Percentiles rank a stretch among this genome's conserved stretches.
Evolutionary conservation across 2,329 filamentous ascomycete species (phyloP).

Genomic region (Triangularia setosa): DNA sequence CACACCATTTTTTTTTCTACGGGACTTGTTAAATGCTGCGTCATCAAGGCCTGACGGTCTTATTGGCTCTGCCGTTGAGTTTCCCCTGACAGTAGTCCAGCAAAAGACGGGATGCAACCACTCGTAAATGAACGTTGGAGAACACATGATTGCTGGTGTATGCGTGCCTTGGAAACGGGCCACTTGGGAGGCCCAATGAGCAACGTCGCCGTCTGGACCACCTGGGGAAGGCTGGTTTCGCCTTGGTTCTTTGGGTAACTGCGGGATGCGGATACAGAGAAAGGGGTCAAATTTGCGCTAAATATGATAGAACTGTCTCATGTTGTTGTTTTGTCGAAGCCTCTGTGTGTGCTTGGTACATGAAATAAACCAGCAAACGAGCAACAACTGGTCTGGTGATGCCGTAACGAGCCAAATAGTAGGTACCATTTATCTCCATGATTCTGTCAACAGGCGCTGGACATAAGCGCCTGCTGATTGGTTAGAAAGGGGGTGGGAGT

Average conservation of each 20-base stretch:
- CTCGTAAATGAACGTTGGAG: conserved; percentile 11
- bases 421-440: not conserved
- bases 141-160: conserved; percentile 21
- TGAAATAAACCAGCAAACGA: no score
- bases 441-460: not conserved
- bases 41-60: not conserved
- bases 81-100: conserved; percentile 6
- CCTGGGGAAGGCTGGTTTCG: not conserved
- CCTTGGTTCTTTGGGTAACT: not conserved
- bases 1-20: not conserved
- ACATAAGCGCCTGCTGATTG: not conserved
- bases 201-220: not conserved
- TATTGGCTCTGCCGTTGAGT: not conserved
- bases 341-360: not conserved
- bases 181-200: not conserved
- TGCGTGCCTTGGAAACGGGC: conserved; percentile 19
- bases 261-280: not conserved
- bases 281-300: not conserved
- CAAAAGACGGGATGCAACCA: conserved; percentile 8
- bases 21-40: not conserved
- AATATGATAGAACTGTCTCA: not conserved
- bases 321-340: not conserved
- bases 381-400: not conserved
- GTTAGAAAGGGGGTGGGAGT: not conserved
- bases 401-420: not conserved